These are phyloP conservation scores for Verticillium isaacii DNA, from an alignment of 2,329 filamentous ascomycete genomes.

Conservation along the genomic window DNA sequence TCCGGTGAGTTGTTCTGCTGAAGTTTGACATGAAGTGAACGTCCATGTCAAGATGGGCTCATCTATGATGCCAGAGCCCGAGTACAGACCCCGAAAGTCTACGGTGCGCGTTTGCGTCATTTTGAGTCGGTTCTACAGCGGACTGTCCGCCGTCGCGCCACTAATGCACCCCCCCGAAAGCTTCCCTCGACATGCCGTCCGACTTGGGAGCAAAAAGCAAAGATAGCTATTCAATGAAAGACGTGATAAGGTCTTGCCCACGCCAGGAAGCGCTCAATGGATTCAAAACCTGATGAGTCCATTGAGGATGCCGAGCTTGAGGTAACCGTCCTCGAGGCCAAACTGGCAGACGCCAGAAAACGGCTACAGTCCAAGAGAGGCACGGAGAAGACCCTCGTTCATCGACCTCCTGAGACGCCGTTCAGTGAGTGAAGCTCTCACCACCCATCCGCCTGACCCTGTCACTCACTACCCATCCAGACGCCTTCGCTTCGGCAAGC, in stretches of 20 bases:
- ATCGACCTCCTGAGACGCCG: not conserved
- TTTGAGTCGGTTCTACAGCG: not conserved
- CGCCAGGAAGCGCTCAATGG: constrained; percentile 16
- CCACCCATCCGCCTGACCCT: constrained; percentile 5
- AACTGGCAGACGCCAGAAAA: constrained; percentile 39
- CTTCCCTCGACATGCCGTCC: not conserved
- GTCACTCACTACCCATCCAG: constrained; percentile 2
- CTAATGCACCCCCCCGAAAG: not conserved
- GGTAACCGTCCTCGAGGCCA: constrained; percentile 53
- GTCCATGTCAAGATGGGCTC: constrained; percentile 2
- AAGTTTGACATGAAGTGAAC: not conserved
- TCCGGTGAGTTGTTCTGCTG: not conserved
- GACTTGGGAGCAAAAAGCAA: not conserved
- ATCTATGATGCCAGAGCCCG: constrained; percentile 1
- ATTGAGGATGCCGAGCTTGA: constrained; percentile 39
- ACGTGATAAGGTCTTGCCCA: not conserved
- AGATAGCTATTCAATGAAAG: not conserved
- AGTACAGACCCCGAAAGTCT: not conserved
- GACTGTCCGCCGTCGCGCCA: not conserved
- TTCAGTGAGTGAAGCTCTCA: constrained; percentile 9
- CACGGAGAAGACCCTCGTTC: not conserved
- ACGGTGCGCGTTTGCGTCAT: not conserved
- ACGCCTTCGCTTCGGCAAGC: constrained; percentile 21
- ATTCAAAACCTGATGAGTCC: constrained; percentile 13
- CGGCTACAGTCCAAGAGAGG: constrained; percentile 31